phyloP scores from a whole-genome alignment of 148 eudicot species.

The Nepenthes gracilis region DNA sequence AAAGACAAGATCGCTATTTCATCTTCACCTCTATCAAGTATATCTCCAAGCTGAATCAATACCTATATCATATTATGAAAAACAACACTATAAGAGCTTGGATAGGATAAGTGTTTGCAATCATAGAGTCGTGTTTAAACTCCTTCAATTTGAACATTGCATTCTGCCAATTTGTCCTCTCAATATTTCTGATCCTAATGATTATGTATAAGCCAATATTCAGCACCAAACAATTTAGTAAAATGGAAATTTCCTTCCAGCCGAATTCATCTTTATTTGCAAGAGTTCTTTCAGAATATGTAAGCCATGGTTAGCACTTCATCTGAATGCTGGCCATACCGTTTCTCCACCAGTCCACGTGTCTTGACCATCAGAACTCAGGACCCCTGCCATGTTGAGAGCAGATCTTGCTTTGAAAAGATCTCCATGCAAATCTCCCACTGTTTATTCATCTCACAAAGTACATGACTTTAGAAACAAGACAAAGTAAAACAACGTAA shows the following conservation, averaged over 20 bases:
- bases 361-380: constrained; percentile 70
- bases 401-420: constrained; percentile 77
- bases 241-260: too few species aligned
- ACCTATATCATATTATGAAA: constrained; percentile 33
- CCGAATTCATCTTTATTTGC: too few species aligned
- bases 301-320: background rate
- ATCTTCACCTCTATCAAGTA: constrained; percentile 92
- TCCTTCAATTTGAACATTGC: background rate
- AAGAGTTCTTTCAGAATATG: too few species aligned
- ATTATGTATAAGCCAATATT: too few species aligned
- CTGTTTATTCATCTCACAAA: constrained; percentile 23
- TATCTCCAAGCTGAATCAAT: constrained; percentile 84
- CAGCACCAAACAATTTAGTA: too few species aligned
- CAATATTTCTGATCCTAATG: background rate
- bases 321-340: constrained; percentile 26
- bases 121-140: background rate
- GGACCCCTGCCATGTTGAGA: constrained; percentile 85
- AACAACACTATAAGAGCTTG: background rate
- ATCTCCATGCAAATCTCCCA: constrained; percentile 98
- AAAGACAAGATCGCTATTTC: constrained; percentile 92
- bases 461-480: too few species aligned
- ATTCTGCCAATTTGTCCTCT: background rate
- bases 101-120: background rate
- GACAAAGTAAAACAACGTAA: too few species aligned
- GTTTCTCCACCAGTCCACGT: constrained; percentile 82